Base-by-base conservation (phyloP, 257 asterid species). In the Scutellaria galericulata region DNA sequence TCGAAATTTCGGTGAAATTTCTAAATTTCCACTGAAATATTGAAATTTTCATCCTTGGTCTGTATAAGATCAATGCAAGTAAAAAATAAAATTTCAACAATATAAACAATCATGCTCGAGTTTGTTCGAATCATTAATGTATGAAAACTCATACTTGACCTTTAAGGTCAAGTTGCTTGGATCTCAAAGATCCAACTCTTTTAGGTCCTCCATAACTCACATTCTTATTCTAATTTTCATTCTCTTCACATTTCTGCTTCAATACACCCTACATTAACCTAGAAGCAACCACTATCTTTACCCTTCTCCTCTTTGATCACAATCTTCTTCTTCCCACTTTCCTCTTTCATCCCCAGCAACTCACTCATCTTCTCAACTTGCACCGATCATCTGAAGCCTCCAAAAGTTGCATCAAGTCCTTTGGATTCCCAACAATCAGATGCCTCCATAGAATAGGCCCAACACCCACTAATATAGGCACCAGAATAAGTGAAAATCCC, bases 371-470 rank as follows among this genome's bases (percentile, higher is more conserved):
- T 75, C 0, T 57, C 20, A 13, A 44, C n/a, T 11, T 60, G 9
- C 66, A 15, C 15, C 7, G 13, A 7, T n/a, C 83, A 12, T 78
- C 86, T 1, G 90, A 70, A 7, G 84, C 71, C 78, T 93, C 93
- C 24, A 78, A 7, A 77, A 93, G 70, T 63, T 89, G 91, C 98
- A 91, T 93, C 80, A 93, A 79, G 48, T 91, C 96, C 85, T 91
- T 91, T 0, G 98, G 98, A 59, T 54, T 85, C n/a, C 96, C 96
- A 0, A 88, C 79, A 9, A 91, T 85, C 0, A 96, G 95, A 52
- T 93, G 96, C 13, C 96, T 76, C 9, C 97, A 96, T 0, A 93
- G 94, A 8, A 93, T 58, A 7, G 96, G 96, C 66, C 96, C 84
- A 12, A 88, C 93, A 0, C 96, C 18, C 0, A 81, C 88, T 13